These are phyloP conservation scores for Fagopyrum tataricum DNA, from an alignment of 148 eudicot genomes.

Conservation along the genomic window DNA sequence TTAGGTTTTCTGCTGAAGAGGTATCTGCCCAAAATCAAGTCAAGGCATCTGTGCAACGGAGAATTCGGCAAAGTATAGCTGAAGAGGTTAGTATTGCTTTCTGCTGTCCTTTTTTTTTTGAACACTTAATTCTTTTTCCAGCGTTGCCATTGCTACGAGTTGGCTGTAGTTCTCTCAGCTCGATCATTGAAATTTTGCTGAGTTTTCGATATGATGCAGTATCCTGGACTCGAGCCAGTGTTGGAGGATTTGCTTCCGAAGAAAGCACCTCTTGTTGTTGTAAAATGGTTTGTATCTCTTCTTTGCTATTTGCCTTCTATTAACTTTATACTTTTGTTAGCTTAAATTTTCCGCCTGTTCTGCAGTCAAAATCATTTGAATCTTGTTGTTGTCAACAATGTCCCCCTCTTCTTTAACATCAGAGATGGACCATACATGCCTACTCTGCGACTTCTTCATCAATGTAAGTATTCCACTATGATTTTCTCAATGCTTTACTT, in stretches of 20 bases:
- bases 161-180: background rate
- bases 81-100: slow-evolving; percentile 54
- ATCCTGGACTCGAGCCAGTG: slow-evolving; percentile 94
- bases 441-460: slow-evolving; percentile 91
- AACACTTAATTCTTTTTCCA: background rate
- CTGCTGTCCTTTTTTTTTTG: background rate
- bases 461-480: slow-evolving; percentile 42
- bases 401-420: slow-evolving; percentile 84
- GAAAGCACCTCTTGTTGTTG: slow-evolving; percentile 89
- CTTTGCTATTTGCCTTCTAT: background rate
- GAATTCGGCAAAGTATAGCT: slow-evolving; percentile 83
- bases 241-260: slow-evolving; percentile 93
- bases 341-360: slow-evolving; percentile 1
- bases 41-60: slow-evolving; percentile 92
- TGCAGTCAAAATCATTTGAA: slow-evolving; percentile 93
- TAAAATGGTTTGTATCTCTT: slow-evolving; percentile 57
- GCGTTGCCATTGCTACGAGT: background rate
- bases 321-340: background rate
- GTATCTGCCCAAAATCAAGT: slow-evolving; percentile 99
- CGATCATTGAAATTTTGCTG: background rate
- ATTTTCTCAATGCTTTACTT: background rate
- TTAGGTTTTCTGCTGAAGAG: slow-evolving; percentile 85
- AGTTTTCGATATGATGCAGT: slow-evolving; percentile 43
- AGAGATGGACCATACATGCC: slow-evolving; percentile 99
- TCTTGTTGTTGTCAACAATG: slow-evolving; percentile 83